These are phyloP conservation scores for Candida germanica DNA, from an alignment of 805 yeast species.

Conservation along the genomic window DNA sequence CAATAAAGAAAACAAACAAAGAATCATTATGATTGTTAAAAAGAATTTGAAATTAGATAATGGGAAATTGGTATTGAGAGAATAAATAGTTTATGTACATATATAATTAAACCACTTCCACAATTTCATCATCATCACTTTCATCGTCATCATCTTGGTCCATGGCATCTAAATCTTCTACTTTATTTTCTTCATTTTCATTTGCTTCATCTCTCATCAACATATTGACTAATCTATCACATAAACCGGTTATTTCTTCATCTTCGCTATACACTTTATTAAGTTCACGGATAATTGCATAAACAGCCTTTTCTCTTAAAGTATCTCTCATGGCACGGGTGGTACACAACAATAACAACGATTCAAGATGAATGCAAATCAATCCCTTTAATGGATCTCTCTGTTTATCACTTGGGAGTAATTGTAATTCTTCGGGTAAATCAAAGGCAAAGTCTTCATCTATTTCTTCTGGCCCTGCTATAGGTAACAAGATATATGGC, in stretches of 20 bases:
- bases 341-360: conserved; percentile 74
- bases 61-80: conserved; percentile 41
- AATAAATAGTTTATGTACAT: conserved; percentile 12
- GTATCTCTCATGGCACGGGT: conserved; percentile 70
- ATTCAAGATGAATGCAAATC: conserved; percentile 71
- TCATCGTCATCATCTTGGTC: conserved; percentile 42
- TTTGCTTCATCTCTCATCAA: conserved; percentile 86
- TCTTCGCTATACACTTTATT: conserved; percentile 52
- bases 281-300: conserved; percentile 81
- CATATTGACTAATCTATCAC: conserved; percentile 85
- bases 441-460: conserved; percentile 82
- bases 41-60: conserved; percentile 54
- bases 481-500: conserved; percentile 78
- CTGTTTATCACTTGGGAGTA: conserved; percentile 68
- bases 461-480: conserved; percentile 73
- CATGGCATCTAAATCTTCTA: conserved; percentile 41
- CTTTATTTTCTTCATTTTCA: conserved; percentile 33
- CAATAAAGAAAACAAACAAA: conserved; percentile 60
- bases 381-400: conserved; percentile 72
- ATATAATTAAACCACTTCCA: conserved; percentile 44
- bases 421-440: conserved; percentile 84
- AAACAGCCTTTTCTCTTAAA: conserved; percentile 78
- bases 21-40: conserved; percentile 57
- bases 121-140: conserved; percentile 47
- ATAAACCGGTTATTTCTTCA: conserved; percentile 54